phyloP scores from a whole-genome alignment of 2,329 filamentous ascomycete species.

The Colletotrichum spaethianum region DNA sequence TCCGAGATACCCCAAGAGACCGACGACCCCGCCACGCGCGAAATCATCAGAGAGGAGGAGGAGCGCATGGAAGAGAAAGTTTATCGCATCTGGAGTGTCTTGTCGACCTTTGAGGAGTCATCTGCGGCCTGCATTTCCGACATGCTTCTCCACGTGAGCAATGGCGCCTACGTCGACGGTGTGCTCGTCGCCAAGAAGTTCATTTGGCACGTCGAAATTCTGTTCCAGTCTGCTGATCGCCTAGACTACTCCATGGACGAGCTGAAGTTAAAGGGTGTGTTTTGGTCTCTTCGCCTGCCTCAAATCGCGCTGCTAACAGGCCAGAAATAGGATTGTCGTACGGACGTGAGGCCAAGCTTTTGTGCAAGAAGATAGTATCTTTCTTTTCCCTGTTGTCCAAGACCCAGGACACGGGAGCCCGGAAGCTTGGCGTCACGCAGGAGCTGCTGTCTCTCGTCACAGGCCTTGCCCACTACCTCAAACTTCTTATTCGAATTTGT shows the following conservation, averaged over 20 bases:
- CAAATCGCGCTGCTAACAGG: constrained; percentile 18
- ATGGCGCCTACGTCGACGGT: constrained; percentile 95
- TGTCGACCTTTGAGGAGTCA: constrained; percentile 97
- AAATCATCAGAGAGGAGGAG: constrained; percentile 85
- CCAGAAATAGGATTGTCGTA: constrained; percentile 81
- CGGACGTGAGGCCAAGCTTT: constrained; percentile 93
- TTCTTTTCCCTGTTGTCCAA: constrained; percentile 97
- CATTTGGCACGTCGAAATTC: constrained; percentile 93
- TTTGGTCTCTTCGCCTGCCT: constrained; percentile 1
- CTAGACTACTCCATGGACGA: constrained; percentile 81
- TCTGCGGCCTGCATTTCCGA: constrained; percentile 98
- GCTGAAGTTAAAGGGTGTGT: constrained; percentile 81
- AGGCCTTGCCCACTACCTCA: constrained; percentile 95
- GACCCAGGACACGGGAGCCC: constrained; percentile 90
- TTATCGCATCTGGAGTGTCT: constrained; percentile 96
- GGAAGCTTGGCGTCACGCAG: constrained; percentile 95
- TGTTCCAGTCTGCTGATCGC: constrained; percentile 90
- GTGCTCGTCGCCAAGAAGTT: constrained; percentile 96
- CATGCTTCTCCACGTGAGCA: constrained; percentile 98
- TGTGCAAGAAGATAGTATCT: constrained; percentile 99
- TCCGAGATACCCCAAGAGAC: constrained; percentile 60
- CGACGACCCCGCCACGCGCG: constrained; percentile 74
- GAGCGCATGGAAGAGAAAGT: constrained; percentile 98
- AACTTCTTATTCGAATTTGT: constrained; percentile 96
- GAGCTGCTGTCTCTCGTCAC: constrained; percentile 98